phyloP scores from a whole-genome alignment of 2,329 filamentous ascomycete genomes.

The Lachnellula occidentalis region DNA sequence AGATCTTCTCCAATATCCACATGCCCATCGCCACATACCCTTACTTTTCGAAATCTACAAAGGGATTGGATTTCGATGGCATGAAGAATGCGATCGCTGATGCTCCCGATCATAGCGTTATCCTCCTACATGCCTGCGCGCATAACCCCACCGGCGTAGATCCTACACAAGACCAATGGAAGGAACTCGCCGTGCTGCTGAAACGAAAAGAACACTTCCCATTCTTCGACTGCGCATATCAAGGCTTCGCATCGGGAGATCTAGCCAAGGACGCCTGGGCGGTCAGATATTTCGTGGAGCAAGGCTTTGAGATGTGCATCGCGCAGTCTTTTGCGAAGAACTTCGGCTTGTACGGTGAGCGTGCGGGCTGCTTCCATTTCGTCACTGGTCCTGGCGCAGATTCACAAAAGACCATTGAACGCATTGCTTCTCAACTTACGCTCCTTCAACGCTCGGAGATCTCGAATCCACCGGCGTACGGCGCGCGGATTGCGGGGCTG shows the following conservation, averaged over 20 bases:
- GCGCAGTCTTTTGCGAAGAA: constrained; percentile 97
- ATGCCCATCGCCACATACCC: constrained; percentile 78
- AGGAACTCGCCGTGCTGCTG: constrained; percentile 75
- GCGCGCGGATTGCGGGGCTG: constrained; percentile 78
- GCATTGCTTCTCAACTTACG: constrained; percentile 82
- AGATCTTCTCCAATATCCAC: constrained; percentile 91
- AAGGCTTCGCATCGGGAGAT: constrained; percentile 93
- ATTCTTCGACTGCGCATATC: constrained; percentile 98
- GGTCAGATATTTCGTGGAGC: constrained; percentile 89
- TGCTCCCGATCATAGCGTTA: constrained; percentile 74
- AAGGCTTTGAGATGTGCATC: constrained; percentile 83
- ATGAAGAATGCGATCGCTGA: constrained; percentile 67
- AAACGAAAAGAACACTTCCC: constrained; percentile 80
- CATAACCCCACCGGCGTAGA: constrained; percentile 98
- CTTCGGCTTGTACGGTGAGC: constrained; percentile 94
- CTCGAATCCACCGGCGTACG: constrained; percentile 92
- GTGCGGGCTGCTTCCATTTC: constrained; percentile 93
- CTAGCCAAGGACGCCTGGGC: constrained; percentile 80
- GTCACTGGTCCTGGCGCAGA: constrained; percentile 69
- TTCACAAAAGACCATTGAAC: constrained; percentile 50
- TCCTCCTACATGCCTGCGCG: constrained; percentile 90
- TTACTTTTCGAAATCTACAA: constrained; percentile 86
- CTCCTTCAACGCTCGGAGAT: constrained; percentile 97
- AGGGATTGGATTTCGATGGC: constrained; percentile 86
- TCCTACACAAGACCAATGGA: constrained; percentile 91